Conservation (phyloP, 208 protist genomes). For the Crithidia brevicula region DNA sequence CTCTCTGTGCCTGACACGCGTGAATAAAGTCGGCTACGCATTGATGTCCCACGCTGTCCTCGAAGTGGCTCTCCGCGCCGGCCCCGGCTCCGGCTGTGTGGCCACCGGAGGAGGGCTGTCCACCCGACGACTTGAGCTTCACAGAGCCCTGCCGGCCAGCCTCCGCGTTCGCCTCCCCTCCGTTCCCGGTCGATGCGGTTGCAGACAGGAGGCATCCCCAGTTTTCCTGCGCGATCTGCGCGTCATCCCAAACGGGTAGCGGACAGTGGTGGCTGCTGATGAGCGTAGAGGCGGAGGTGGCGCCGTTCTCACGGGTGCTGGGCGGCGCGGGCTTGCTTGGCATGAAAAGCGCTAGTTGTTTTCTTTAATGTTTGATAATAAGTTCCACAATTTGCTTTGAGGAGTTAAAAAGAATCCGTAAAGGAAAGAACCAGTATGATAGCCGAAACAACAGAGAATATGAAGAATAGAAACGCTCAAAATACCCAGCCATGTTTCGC, state of each 20-base stretch:
- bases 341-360: too few species aligned
- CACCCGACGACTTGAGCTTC: conserved; percentile 7
- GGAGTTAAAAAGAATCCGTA: neutral
- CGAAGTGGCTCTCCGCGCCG: conserved; percentile 14
- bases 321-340: conserved; percentile 3
- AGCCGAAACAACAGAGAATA: too few species aligned
- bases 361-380: too few species aligned
- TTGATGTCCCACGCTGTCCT: conserved; percentile 12
- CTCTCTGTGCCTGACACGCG: neutral
- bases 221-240: conserved; percentile 73
- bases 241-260: conserved; percentile 81
- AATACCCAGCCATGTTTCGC: too few species aligned
- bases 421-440: too few species aligned
- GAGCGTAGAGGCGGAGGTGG: conserved; percentile 6
- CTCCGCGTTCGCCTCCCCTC: neutral
- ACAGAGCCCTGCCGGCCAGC: neutral
- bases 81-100: neutral
- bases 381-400: neutral
- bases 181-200: neutral
- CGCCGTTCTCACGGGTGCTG: neutral
- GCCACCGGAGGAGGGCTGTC: neutral
- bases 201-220: conserved; percentile 63
- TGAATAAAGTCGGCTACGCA: conserved; percentile 22
- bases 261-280: conserved; percentile 17
- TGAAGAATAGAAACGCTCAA: too few species aligned